phyloP scores from a whole-genome alignment of 2,329 filamentous ascomycete genomes.

The Paraconiothyrium sp. region DNA sequence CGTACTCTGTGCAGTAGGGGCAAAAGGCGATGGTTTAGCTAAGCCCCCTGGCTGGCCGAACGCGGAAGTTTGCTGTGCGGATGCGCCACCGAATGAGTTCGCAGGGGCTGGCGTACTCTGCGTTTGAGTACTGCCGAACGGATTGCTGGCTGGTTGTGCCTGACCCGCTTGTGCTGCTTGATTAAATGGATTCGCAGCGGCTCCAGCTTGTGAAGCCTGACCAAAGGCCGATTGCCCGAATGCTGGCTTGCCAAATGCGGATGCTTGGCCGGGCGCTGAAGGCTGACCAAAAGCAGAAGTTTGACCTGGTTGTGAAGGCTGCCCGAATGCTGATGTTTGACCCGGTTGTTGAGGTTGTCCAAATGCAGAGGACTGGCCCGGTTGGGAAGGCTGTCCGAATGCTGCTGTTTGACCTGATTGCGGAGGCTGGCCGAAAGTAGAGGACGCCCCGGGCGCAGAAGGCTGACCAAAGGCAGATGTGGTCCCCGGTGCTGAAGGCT shows the following conservation, averaged over 20 bases:
- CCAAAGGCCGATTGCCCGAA: slow-evolving; percentile 1
- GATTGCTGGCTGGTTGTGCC: slow-evolving; percentile 27
- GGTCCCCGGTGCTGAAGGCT: slow-evolving; percentile 27
- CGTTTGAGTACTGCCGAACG: slow-evolving; percentile 33
- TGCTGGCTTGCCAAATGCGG: slow-evolving; percentile 37
- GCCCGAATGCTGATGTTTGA: neutral
- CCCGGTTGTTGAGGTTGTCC: slow-evolving; percentile 25
- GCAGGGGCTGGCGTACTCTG: slow-evolving; percentile 22
- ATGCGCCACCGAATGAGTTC: slow-evolving; percentile 31
- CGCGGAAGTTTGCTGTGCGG: slow-evolving; percentile 30
- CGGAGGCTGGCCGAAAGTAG: slow-evolving; percentile 31
- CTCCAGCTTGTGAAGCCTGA: slow-evolving; percentile 43
- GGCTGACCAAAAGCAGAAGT: slow-evolving; percentile 31
- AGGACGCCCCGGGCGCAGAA: slow-evolving; percentile 36
- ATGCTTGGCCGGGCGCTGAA: slow-evolving; percentile 38
- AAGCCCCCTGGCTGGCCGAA: slow-evolving; percentile 49
- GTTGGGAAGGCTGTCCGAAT: slow-evolving; percentile 26
- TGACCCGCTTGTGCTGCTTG: slow-evolving; percentile 35
- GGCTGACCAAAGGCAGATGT: slow-evolving; percentile 48
- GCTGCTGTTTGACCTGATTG: neutral
- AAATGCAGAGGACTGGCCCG: neutral
- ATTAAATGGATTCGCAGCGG: slow-evolving; percentile 43
- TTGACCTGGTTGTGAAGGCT: slow-evolving; percentile 25
- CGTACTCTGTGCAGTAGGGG: slow-evolving; percentile 21
- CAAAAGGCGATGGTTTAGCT: slow-evolving; percentile 39